Conservation (phyloP, 352 stramenopile species). For the Globisporangium radiosum region DNA sequence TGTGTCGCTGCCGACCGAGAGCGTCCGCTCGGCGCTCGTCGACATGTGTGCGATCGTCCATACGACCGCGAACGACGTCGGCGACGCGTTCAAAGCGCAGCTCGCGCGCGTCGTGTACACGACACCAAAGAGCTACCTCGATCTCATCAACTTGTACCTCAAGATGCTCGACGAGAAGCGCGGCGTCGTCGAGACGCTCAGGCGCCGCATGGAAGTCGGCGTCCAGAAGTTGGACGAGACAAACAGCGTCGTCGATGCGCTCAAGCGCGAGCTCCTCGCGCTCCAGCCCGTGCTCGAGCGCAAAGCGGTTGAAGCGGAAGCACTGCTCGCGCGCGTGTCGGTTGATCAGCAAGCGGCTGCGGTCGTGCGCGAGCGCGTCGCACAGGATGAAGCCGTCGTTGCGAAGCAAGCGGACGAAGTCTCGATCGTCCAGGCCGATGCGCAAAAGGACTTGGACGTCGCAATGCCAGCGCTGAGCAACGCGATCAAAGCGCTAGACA, state of each 20-base stretch:
- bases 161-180: conserved; percentile 90
- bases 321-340: conserved; percentile 89
- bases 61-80: conserved; percentile 85
- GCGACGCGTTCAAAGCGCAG: conserved; percentile 85
- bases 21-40: conserved; percentile 71
- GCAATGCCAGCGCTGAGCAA: conserved; percentile 89
- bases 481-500: conserved; percentile 85
- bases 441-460: conserved; percentile 90
- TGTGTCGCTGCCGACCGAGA: conserved; percentile 69
- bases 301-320: conserved; percentile 88
- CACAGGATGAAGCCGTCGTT: conserved; percentile 88
- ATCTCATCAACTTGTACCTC: conserved; percentile 93
- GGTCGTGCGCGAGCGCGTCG: conserved; percentile 82
- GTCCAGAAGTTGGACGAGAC: conserved; percentile 93
- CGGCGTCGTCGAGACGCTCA: conserved; percentile 72
- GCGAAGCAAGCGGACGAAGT: conserved; percentile 90
- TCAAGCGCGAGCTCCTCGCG: conserved; percentile 89
- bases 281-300: conserved; percentile 89
- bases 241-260: conserved; percentile 89
- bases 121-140: conserved; percentile 95
- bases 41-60: conserved; percentile 92
- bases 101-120: conserved; percentile 92
- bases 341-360: conserved; percentile 90
- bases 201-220: conserved; percentile 87
- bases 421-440: conserved; percentile 85